phyloP scores from a whole-genome alignment of 805 yeast species.

The Candida quercuum region DNA sequence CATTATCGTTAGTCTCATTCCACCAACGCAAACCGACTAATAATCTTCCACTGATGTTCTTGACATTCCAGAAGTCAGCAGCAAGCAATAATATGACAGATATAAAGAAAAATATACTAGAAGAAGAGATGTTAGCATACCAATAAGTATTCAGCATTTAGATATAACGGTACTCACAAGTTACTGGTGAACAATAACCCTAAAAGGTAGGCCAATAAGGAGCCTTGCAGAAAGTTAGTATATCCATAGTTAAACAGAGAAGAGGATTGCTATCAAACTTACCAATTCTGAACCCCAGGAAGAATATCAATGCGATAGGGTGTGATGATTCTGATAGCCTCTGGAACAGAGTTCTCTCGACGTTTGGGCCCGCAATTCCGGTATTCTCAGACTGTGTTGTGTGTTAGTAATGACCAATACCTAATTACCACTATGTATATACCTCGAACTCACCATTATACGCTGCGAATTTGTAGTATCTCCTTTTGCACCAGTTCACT shows the following conservation, averaged over 20 bases:
- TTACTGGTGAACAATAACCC: constrained; percentile 64
- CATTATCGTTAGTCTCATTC: constrained; percentile 69
- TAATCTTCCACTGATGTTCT: constrained; percentile 85
- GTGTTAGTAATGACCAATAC: constrained; percentile 1
- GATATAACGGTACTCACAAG: constrained; percentile 38
- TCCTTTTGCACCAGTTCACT: too few relatives aligned
- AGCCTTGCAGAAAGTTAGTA: constrained; percentile 27
- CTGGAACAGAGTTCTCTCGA: constrained; percentile 31
- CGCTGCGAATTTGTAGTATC: too few relatives aligned
- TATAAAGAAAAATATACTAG: constrained; percentile 68
- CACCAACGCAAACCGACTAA: constrained; percentile 95
- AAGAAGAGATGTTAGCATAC: constrained; percentile 1
- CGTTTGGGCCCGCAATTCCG: constrained; percentile 1
- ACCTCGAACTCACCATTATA: constrained; percentile 2
- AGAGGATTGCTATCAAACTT: constrained; percentile 5
- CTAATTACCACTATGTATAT: too few relatives aligned
- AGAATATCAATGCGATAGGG: constrained; percentile 71
- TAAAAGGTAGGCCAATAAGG: constrained; percentile 61
- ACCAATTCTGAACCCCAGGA: constrained; percentile 54
- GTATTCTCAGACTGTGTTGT: constrained; percentile 6
- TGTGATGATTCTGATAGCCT: constrained; percentile 68
- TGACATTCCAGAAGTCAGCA: constrained; percentile 91
- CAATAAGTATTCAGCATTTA: constrained; percentile 5
- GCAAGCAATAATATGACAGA: constrained; percentile 69
- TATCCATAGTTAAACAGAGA: not conserved